Percentiles rank a stretch among this genome's conserved stretches.
phyloP scores from a whole-genome alignment of 345 rosid species.

The Geranium brycei region DNA sequence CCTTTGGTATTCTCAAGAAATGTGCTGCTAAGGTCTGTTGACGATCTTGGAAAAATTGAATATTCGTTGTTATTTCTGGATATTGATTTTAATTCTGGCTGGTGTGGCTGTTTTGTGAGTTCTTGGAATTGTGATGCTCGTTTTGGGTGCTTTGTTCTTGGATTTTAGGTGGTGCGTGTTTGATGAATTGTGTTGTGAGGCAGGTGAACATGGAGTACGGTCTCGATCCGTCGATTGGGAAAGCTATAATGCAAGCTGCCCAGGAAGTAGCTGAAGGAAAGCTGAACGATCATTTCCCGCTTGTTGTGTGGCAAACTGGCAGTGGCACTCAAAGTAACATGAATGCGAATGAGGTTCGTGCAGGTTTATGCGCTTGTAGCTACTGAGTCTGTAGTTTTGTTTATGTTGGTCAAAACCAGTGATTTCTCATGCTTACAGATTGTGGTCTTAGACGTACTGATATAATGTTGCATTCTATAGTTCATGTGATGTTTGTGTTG shows the following conservation, averaged over 20 bases:
- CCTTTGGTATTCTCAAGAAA: slow-evolving; percentile 86
- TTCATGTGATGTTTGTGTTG: too few relatives aligned
- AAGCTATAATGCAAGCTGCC: slow-evolving; percentile 86
- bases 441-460: too few relatives aligned
- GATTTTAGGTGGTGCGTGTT: background rate
- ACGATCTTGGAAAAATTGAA: too few relatives aligned
- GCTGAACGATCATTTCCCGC: slow-evolving; percentile 52
- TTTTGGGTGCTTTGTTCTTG: background rate
- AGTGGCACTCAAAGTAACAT: slow-evolving; percentile 99
- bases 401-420: too few relatives aligned
- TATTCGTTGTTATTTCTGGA: too few relatives aligned
- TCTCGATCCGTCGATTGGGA: slow-evolving; percentile 71
- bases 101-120: background rate
- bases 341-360: slow-evolving; percentile 91
- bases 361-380: background rate
- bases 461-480: too few relatives aligned
- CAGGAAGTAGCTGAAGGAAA: slow-evolving; percentile 36
- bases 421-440: too few relatives aligned
- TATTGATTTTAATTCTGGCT: background rate
- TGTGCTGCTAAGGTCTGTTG: slow-evolving; percentile 75
- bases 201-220: slow-evolving; percentile 93
- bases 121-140: background rate
- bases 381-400: too few relatives aligned
- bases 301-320: slow-evolving; percentile 98
- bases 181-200: background rate